Percentiles rank a stretch among this genome's conserved stretches.
These are phyloP conservation scores for Hibiscus trionum DNA, from an alignment of 345 rosid genomes.

Conservation along the genomic window DNA sequence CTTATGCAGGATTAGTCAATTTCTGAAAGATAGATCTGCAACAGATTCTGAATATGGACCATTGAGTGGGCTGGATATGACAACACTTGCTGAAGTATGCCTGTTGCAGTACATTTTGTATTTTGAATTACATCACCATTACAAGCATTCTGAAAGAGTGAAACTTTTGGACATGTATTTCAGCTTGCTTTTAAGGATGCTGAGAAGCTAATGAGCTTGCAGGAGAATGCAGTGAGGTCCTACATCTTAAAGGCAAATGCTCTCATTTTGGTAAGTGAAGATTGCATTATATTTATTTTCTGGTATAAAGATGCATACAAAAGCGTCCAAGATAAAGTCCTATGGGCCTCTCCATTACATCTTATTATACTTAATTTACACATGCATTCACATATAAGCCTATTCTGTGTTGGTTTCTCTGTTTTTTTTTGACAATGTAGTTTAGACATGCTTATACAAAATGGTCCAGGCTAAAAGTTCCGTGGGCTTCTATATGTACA, in stretches of 20 bases:
- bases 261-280: conserved; percentile 57
- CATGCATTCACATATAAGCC: not conserved
- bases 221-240: conserved; percentile 44
- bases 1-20: conserved; percentile 61
- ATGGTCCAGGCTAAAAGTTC: not conserved
- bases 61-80: conserved; percentile 83
- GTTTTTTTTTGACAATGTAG: not conserved
- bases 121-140: conserved; percentile 1
- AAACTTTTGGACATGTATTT: conserved; percentile 14
- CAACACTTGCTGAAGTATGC: conserved; percentile 86
- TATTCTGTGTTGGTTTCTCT: not conserved
- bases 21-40: conserved; percentile 61
- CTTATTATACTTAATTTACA: not conserved
- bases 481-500: not conserved
- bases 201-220: conserved; percentile 58
- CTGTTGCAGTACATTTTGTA: not conserved
- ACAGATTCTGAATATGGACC: conserved; percentile 67
- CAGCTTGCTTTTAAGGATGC: conserved; percentile 97
- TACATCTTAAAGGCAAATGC: conserved; percentile 59
- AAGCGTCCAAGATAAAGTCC: not conserved
- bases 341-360: conserved; percentile 1
- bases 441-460: not conserved
- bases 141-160: conserved; percentile 6
- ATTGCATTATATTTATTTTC: not conserved
- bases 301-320: not conserved